Evolutionary conservation across 179 eudicot species (phyloP).

Genomic region (Heliamphora pulchella): DNA sequence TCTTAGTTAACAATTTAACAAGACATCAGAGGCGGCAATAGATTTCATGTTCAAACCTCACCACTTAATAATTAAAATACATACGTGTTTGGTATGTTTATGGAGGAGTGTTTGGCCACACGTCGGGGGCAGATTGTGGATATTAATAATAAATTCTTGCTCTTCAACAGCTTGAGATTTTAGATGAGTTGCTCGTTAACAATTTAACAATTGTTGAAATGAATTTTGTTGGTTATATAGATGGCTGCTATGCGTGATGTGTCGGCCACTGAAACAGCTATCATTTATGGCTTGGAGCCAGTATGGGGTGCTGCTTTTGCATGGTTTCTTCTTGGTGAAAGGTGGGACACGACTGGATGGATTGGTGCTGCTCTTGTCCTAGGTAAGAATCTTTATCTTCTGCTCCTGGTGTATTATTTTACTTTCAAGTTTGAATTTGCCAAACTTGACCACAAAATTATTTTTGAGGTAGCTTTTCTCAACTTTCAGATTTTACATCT

Average conservation of each 20-base stretch:
- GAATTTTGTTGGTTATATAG: conserved; percentile 24
- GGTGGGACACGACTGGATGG: conserved; percentile 71
- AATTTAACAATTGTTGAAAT: neutral
- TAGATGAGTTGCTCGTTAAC: too few species aligned
- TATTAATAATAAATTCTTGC: too few species aligned
- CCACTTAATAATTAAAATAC: too few species aligned
- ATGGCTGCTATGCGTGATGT: conserved; percentile 67
- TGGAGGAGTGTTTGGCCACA: too few species aligned
- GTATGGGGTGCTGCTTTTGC: conserved; percentile 85
- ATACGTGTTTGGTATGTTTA: too few species aligned
- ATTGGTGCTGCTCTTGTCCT: conserved; percentile 61
- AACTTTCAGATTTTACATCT: neutral
- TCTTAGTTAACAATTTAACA: too few species aligned
- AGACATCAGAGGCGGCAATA: too few species aligned
- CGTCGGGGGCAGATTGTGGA: too few species aligned
- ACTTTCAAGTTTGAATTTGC: neutral
- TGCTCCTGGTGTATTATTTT: neutral
- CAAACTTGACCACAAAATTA: neutral
- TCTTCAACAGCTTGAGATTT: too few species aligned
- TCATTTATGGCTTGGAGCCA: conserved; percentile 60
- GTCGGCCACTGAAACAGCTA: conserved; percentile 64
- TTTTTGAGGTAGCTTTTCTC: neutral
- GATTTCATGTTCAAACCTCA: too few species aligned
- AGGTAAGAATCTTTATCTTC: conserved; percentile 26
- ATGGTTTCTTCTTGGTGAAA: conserved; percentile 72